Evolutionary conservation across 257 asterid genomes (phyloP), one percentile per base, ranked within the genome.

Genomic region (Nyctanthes arbortristis): DNA sequence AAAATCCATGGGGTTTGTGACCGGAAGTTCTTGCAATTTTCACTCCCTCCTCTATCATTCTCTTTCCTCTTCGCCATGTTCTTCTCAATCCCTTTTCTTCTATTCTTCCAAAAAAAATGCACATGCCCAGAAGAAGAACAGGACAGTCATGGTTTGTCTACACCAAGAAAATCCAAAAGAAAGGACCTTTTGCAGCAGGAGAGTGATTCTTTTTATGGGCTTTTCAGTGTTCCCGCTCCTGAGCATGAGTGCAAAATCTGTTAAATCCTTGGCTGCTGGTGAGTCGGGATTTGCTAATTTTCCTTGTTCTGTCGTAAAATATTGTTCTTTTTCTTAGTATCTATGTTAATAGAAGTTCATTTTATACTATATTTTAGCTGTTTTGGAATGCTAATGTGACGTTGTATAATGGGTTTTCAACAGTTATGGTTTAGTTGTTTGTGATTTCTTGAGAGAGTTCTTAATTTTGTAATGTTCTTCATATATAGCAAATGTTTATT

Each of bases 221-320:
- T 74, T 92, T 76, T 82, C 87, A 4, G 79, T 80, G 4, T 52
- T 89, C 70, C 95, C 88, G 11, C 70, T 87, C 71, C 69, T 84
- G 61, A 82, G 67, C 22, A 52, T 70, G 68, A 75, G 82, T 76
- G 85, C 82, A 13, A 73, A 56, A 4, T 82, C 89, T 31, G 30
- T 78, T 60, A 78, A 80, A 56, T 78, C 64, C 58, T 57, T 61
- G 68, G 18, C 68, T 32, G 69, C 82, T 71, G 97, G 96, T 86
- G 12, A 57, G 67, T 57, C 24, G 11, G 36, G 36, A 30, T 45
- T 29, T 67, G 5, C 27, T 54, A 18, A 16, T 61, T 10, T 68
- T 68, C 14, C 63, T 65, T 25, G 14, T 35, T 59, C 59, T 59
- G n/a, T n/a, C n/a, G n/a, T n/a, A n/a, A n/a, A n/a, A n/a, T n/a